Conservation (phyloP, 2,329 filamentous ascomycete genomes). For the Elsinoe perseae region DNA sequence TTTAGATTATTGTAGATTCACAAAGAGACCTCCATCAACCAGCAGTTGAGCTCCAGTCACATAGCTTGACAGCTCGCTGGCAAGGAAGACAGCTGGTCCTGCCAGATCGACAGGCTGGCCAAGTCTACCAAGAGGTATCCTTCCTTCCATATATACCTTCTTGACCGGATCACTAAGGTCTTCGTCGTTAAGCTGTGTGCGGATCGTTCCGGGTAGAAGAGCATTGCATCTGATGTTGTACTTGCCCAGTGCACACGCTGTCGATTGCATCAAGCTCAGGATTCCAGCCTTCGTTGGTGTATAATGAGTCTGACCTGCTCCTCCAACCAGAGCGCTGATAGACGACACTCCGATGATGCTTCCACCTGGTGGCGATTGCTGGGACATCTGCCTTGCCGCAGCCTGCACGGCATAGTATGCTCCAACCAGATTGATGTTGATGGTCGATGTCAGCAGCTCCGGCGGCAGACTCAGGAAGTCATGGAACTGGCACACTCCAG, state of each 20-base stretch:
- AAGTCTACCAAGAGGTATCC: constrained; percentile 71
- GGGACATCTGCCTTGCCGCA: constrained; percentile 73
- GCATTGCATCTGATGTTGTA: constrained; percentile 77
- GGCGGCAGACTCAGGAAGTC: constrained; percentile 70
- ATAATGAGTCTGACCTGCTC: constrained; percentile 73
- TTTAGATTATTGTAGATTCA: constrained; percentile 63
- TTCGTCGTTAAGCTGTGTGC: constrained; percentile 75
- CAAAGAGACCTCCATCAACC: constrained; percentile 83
- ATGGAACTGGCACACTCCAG: constrained; percentile 79
- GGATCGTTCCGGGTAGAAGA: constrained; percentile 71
- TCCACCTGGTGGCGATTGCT: constrained; percentile 53
- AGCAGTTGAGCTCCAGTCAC: constrained; percentile 75
- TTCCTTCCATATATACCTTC: constrained; percentile 67
- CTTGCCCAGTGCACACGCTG: constrained; percentile 68
- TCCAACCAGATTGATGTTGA: constrained; percentile 74
- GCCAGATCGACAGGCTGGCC: constrained; percentile 66
- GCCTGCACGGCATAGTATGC: constrained; percentile 86
- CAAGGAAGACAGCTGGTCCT: constrained; percentile 78
- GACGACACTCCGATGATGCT: constrained; percentile 71
- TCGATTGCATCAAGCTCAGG: constrained; percentile 72
- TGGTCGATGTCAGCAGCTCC: constrained; percentile 62
- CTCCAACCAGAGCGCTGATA: constrained; percentile 69
- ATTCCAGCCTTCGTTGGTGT: constrained; percentile 84
- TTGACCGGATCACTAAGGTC: constrained; percentile 69
- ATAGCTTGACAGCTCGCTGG: constrained; percentile 70